Evolutionary conservation across 1,284 basidiomycete species (phyloP).

Genomic region (Leccinum subspadiceum): DNA sequence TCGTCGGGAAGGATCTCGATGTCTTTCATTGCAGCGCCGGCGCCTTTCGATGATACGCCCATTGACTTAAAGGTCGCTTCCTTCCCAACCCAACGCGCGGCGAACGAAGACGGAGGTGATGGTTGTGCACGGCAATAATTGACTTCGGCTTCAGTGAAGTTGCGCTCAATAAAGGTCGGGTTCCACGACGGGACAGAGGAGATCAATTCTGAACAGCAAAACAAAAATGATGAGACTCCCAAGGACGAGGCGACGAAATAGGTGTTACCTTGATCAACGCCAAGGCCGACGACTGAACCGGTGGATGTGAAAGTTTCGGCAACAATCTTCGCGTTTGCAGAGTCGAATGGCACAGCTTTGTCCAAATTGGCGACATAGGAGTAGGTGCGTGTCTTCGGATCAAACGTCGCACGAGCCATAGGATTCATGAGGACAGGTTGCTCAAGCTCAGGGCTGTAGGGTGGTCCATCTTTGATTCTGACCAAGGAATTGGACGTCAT

Average conservation of each 20-base stretch:
- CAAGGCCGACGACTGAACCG: slow-evolving; percentile 63
- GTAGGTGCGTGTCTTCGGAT: slow-evolving; percentile 83
- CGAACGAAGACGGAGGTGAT: slow-evolving; percentile 86
- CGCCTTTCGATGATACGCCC: slow-evolving; percentile 87
- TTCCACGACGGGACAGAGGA: slow-evolving; percentile 89
- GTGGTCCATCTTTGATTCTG: slow-evolving; percentile 93
- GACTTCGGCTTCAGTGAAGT: slow-evolving; percentile 91
- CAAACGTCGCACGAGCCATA: slow-evolving; percentile 80
- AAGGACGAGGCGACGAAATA: slow-evolving; percentile 3
- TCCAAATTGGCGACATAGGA: slow-evolving; percentile 71
- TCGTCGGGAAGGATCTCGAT: slow-evolving; percentile 89
- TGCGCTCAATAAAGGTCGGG: slow-evolving; percentile 85
- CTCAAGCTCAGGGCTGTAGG: slow-evolving; percentile 88
- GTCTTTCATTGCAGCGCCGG: slow-evolving; percentile 91
- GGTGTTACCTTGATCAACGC: slow-evolving; percentile 76
- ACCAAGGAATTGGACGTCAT: slow-evolving; percentile 93
- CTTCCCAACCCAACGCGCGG: slow-evolving; percentile 96
- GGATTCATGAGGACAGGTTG: slow-evolving; percentile 90
- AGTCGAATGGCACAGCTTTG: slow-evolving; percentile 52
- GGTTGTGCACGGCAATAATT: slow-evolving; percentile 88
- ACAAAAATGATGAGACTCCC: slow-evolving; percentile 7
- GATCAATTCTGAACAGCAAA: slow-evolving; percentile 74
- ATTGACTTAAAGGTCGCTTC: slow-evolving; percentile 99
- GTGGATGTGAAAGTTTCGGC: slow-evolving; percentile 50
- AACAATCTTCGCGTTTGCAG: slow-evolving; percentile 67